Conservation (phyloP, 305 asterid species). For the Caryopteris hybrid region DNA sequence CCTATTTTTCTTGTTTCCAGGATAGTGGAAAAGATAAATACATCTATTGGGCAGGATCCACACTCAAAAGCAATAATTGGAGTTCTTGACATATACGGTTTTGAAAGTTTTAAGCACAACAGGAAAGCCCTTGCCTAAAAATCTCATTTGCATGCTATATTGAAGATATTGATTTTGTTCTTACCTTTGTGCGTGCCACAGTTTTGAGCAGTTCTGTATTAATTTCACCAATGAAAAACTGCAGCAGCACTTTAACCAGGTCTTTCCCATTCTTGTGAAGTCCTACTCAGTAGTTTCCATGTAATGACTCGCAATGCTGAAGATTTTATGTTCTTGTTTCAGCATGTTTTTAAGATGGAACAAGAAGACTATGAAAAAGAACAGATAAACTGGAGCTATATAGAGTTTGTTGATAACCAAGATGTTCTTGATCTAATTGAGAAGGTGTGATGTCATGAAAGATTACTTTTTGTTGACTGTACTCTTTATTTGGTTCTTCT, state of each 20-base stretch:
- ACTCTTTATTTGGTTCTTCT: background rate
- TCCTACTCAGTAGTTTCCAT: conserved; percentile 13
- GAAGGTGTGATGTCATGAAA: conserved; percentile 49
- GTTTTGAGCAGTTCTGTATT: conserved; percentile 99
- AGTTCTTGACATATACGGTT: conserved; percentile 97
- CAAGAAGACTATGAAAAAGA: conserved; percentile 97
- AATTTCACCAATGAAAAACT: conserved; percentile 94
- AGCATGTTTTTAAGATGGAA: conserved; percentile 99
- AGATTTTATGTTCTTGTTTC: conserved; percentile 33
- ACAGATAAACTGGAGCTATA: conserved; percentile 95
- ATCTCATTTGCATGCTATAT: conserved; percentile 8
- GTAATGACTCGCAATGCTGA: conserved; percentile 13
- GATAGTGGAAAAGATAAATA: conserved; percentile 94
- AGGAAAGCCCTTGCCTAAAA: conserved; percentile 45
- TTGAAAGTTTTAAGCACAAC: conserved; percentile 90
- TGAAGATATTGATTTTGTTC: conserved; percentile 12
- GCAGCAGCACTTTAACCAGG: conserved; percentile 99
- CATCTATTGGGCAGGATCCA: conserved; percentile 98
- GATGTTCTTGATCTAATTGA: conserved; percentile 96
- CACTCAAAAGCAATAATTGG: conserved; percentile 95
- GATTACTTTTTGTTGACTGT: conserved; percentile 4
- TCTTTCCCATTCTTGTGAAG: conserved; percentile 26
- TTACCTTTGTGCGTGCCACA: conserved; percentile 31
- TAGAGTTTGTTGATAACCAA: conserved; percentile 98
- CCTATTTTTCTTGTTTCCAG: conserved; percentile 38